A percentile compares a stretch with the other conserved stretches of the same genome.
phyloP scores from a whole-genome alignment of 306 rosid species.

The Argentina anserina region DNA sequence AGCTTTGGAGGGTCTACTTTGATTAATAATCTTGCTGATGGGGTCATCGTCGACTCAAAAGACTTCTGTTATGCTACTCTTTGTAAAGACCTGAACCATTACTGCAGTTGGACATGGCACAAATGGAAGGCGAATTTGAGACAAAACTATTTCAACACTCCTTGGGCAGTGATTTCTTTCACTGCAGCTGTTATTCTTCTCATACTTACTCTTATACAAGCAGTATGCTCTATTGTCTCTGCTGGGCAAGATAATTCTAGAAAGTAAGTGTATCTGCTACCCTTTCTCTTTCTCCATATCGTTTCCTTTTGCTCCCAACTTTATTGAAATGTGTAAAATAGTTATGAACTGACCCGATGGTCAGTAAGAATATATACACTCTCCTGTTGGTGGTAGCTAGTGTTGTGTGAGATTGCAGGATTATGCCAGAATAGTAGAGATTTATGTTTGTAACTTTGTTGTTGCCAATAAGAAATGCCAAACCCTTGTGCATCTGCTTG shows the following conservation, averaged over 20 bases:
- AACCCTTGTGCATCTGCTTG: background rate
- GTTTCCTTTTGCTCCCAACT: too few species aligned
- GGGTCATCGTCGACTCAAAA: background rate
- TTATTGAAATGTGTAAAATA: background rate
- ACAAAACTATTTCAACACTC: constrained; percentile 26
- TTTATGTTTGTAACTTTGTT: background rate
- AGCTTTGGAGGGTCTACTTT: background rate
- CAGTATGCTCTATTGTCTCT: constrained; percentile 13
- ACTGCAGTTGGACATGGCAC: constrained; percentile 14
- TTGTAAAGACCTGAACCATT: constrained; percentile 8
- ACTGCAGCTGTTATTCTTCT: constrained; percentile 12
- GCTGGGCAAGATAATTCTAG: background rate
- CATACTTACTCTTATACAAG: constrained; percentile 12
- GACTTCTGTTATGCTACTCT: constrained; percentile 19
- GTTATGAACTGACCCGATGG: background rate
- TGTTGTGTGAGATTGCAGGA: background rate
- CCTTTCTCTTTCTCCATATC: background rate
- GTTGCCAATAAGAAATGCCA: background rate
- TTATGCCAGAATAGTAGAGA: background rate
- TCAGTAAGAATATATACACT: background rate
- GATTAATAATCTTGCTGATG: constrained; percentile 13
- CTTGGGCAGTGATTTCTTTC: constrained; percentile 22
- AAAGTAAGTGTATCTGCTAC: background rate
- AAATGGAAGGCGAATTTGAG: constrained; percentile 26
- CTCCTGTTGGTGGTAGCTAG: background rate